phyloP scores from a whole-genome alignment of 257 asterid species.

The Echites panduratus region DNA sequence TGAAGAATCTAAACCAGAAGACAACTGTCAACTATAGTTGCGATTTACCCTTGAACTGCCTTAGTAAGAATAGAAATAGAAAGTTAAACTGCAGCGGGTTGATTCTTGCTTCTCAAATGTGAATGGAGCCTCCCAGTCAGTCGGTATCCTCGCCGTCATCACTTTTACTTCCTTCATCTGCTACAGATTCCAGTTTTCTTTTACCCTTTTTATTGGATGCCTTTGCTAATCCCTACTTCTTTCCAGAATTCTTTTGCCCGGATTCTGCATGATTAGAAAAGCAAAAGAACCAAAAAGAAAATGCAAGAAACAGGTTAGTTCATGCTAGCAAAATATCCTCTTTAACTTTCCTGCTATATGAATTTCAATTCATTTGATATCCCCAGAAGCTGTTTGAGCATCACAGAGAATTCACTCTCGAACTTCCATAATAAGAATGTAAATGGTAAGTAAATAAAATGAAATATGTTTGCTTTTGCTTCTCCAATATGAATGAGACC shows the following conservation, averaged over 20 bases:
- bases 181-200: slow-evolving; percentile 39
- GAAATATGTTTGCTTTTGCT: neutral
- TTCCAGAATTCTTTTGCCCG: slow-evolving; percentile 53
- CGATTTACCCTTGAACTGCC: neutral
- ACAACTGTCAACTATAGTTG: neutral
- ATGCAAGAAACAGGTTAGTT: neutral
- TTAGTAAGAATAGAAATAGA: neutral
- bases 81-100: neutral
- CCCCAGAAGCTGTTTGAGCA: neutral
- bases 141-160: slow-evolving; percentile 15
- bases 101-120: neutral
- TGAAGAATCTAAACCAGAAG: neutral
- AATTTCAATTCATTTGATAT: neutral
- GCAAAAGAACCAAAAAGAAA: slow-evolving; percentile 11
- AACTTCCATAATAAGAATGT: neutral
- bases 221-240: slow-evolving; percentile 41
- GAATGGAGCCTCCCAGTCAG: neutral
- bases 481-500: neutral
- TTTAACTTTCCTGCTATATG: neutral
- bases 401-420: neutral
- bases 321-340: neutral
- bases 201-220: slow-evolving; percentile 33
- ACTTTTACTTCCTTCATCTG: slow-evolving; percentile 13
- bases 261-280: slow-evolving; percentile 33
- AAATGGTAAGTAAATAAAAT: neutral